Evolutionary conservation across 495 filamentous ascomycete species (phyloP).

Genomic region (Hypoxylon subgilvum): DNA sequence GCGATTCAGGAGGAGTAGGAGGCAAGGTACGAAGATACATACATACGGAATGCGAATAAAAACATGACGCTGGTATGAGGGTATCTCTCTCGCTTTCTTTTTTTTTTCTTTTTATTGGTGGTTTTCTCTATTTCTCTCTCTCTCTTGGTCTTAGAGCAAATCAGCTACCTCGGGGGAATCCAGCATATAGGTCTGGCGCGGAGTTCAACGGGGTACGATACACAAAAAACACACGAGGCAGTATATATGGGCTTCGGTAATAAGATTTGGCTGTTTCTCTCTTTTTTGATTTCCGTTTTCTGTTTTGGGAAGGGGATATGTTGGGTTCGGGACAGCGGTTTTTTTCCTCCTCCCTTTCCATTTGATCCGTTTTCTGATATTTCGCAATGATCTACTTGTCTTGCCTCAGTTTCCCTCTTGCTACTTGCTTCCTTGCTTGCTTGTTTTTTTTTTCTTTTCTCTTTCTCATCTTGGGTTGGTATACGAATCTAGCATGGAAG

Average conservation of each 20-base stretch:
- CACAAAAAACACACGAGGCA: too few species aligned
- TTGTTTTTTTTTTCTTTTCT: background rate
- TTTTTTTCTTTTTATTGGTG: background rate
- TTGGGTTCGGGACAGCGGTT: background rate
- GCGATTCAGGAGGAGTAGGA: conserved; percentile 22
- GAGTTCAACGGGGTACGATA: conserved; percentile 5
- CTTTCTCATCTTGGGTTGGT: background rate
- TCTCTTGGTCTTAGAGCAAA: conserved; percentile 16
- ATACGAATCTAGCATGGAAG: background rate
- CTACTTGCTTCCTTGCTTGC: too few species aligned
- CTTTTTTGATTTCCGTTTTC: background rate
- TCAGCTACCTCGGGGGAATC: conserved; percentile 6
- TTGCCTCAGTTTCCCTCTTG: too few species aligned
- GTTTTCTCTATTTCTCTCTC: background rate
- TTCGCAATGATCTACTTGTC: too few species aligned
- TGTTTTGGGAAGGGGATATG: background rate
- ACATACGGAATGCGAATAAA: conserved; percentile 16
- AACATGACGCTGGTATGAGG: background rate
- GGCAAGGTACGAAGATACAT: conserved; percentile 8
- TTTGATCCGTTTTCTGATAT: too few species aligned
- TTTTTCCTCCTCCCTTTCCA: background rate
- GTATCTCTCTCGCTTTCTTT: background rate
- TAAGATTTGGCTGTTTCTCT: background rate
- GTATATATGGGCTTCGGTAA: background rate
- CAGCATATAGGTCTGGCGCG: conserved; percentile 21